Evolutionary conservation across 805 yeast genomes (phyloP).

Genomic region (Kazachstania kunashirensis): DNA sequence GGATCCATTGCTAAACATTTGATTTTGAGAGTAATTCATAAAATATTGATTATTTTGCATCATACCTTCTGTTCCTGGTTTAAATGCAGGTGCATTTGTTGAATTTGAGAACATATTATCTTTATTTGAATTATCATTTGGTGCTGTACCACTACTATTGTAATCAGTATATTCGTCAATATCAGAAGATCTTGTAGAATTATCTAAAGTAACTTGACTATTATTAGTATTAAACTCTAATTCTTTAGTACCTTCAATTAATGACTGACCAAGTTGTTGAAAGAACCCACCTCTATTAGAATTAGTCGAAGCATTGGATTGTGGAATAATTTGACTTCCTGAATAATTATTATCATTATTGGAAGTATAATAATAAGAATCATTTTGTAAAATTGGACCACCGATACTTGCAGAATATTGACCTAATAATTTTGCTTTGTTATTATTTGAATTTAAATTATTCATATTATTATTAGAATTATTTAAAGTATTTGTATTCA

Average conservation of each 20-base stretch:
- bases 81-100: conserved; percentile 22
- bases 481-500: too few relatives aligned
- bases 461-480: conserved; percentile 1
- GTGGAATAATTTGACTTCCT: neutral
- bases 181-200: conserved; percentile 4
- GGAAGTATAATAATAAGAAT: conserved; percentile 2
- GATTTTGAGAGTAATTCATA: conserved; percentile 5
- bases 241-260: conserved; percentile 30
- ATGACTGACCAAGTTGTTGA: conserved; percentile 27
- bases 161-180: conserved; percentile 4
- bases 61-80: conserved; percentile 11
- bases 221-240: conserved; percentile 12
- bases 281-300: conserved; percentile 21
- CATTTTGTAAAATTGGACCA: conserved; percentile 10
- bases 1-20: conserved; percentile 6
- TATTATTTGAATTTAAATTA: neutral
- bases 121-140: conserved; percentile 3
- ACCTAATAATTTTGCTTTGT: conserved; percentile 12
- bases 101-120: conserved; percentile 12
- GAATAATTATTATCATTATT: neutral
- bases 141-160: conserved; percentile 4
- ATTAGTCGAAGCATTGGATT: neutral
- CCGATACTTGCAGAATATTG: conserved; percentile 25
- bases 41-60: conserved; percentile 3
- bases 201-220: conserved; percentile 5